These are phyloP conservation scores for Coix lacrymajobi DNA, from an alignment of 176 grass and related monocot genomes.

Conservation along the genomic window DNA sequence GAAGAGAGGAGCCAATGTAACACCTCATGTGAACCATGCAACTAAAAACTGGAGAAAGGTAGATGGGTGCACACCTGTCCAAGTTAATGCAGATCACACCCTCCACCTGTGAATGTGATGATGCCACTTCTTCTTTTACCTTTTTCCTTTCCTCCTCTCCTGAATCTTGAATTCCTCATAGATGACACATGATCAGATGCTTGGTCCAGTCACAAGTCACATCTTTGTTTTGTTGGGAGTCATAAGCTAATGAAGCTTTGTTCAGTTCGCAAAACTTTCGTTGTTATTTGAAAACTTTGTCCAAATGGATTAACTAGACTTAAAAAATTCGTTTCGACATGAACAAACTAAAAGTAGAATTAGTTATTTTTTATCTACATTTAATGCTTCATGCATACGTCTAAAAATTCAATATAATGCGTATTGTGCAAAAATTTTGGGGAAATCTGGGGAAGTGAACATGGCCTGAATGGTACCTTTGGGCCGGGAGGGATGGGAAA, in stretches of 20 bases:
- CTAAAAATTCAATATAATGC: too few species aligned
- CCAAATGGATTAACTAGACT: too few species aligned
- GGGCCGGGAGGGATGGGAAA: background rate
- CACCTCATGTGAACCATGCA: slow-evolving; percentile 42
- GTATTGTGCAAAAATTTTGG: too few species aligned
- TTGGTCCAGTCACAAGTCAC: slow-evolving; percentile 26
- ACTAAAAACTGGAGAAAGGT: slow-evolving; percentile 55
- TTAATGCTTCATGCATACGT: too few species aligned
- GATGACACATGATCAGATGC: slow-evolving; percentile 9
- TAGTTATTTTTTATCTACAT: too few species aligned
- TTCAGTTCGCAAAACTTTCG: too few species aligned
- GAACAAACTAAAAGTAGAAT: too few species aligned
- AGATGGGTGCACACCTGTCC: slow-evolving; percentile 35
- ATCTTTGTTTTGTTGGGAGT: slow-evolving; percentile 20
- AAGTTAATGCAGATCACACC: slow-evolving; percentile 79
- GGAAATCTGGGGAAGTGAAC: too few species aligned
- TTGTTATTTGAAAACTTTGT: too few species aligned
- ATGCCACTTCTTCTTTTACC: slow-evolving; percentile 20
- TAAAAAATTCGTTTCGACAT: too few species aligned
- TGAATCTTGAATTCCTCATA: background rate
- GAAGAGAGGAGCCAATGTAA: background rate
- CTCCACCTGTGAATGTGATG: slow-evolving; percentile 61
- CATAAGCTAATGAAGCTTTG: slow-evolving; percentile 6
- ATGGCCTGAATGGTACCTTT: slow-evolving; percentile 15
- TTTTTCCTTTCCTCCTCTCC: background rate